A percentile compares a stretch with the other conserved stretches of the same genome.
Evolutionary conservation across 139 green algal species (phyloP).

Genomic region (Astrephomene gubernaculifera): DNA sequence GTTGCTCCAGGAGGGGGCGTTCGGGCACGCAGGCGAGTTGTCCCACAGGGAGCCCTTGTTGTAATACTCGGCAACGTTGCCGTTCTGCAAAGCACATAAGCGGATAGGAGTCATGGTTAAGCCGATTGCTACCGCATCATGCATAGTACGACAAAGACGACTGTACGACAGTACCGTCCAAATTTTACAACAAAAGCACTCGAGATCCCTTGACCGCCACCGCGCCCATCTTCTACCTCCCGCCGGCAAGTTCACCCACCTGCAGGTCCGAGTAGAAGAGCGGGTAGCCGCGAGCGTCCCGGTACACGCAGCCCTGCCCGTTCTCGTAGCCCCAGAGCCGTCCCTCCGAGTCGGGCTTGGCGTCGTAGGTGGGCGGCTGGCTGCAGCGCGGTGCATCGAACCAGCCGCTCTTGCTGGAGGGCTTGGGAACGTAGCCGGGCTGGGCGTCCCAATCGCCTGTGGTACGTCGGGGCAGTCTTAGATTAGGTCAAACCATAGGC

Average conservation of each 20-base stretch:
- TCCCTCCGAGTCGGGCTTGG: slow-evolving; percentile 25
- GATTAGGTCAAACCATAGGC: too few relatives aligned
- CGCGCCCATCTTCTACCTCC: too few relatives aligned
- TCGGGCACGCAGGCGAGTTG: slow-evolving; percentile 27
- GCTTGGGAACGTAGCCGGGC: slow-evolving; percentile 33
- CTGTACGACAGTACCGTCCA: too few relatives aligned
- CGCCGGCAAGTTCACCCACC: not conserved
- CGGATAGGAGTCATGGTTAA: too few relatives aligned
- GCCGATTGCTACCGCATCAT: too few relatives aligned
- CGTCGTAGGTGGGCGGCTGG: slow-evolving; percentile 25
- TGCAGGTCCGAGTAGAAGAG: slow-evolving; percentile 42
- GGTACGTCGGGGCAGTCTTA: too few relatives aligned
- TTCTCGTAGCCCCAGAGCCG: slow-evolving; percentile 28
- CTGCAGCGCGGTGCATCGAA: slow-evolving; percentile 36
- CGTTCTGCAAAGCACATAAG: slow-evolving; percentile 8
- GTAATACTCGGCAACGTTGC: slow-evolving; percentile 35
- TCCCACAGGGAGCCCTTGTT: slow-evolving; percentile 43
- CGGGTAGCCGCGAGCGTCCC: slow-evolving; percentile 28
- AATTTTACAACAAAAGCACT: too few relatives aligned
- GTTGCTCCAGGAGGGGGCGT: slow-evolving; percentile 10
- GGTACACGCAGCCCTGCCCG: slow-evolving; percentile 41
- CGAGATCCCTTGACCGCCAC: too few relatives aligned
- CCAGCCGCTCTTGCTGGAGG: not conserved
- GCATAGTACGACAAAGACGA: too few relatives aligned
- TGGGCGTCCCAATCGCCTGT: slow-evolving; percentile 32